Base-by-base conservation (phyloP, 1,284 basidiomycete genomes). In the Ustilago loliicola region DNA sequence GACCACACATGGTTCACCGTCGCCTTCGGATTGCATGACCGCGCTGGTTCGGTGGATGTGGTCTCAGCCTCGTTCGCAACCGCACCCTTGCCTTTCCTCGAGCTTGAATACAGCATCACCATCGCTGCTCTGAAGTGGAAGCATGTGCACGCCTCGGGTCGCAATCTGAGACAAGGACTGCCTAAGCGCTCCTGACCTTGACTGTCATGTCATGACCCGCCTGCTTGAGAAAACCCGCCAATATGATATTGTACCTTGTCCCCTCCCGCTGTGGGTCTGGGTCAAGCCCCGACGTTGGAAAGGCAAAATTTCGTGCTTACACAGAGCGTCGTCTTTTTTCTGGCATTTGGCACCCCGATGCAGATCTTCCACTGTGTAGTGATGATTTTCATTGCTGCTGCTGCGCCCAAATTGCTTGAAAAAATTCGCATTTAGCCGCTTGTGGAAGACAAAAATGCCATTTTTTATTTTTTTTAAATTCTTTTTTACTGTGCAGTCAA, bases 31-130 rank as follows among this genome's bases (percentile, higher is more conserved):
- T 17, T 40, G 54, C 21, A 55, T 38, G 36, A 27, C 13, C 6
- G 34, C 54, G 45, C 34, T 30, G 27, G 19, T 40, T 62, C 61
- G 61, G 52, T 47, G 21, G 40, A 47, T 36, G 52, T 52, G 50
- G 61, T 62, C 30, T 62, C 61, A 62, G 61, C 61, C 61, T 62
- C 61, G 8, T 36, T 40, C 32, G 45, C 34, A 23, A 50, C 30
- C 21, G 30, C 53, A 54, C 6, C 30, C 30, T 54, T 36, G 40
- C 40, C 40, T 13, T 42, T 17, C 40, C 13, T 15, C 40, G 40
- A 42, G 9, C 17, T 15, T 8, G 17, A 19, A 8, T 21, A 23
- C 19, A n/a, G 25, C 52, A 40, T 38, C 9, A 36, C 21, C 36
- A 27, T 17, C 29, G n/a, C n/a, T 23, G n/a, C 50, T 27, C 15